Percentiles rank a stretch among this genome's conserved stretches.
Conservation (phyloP, 2,329 filamentous ascomycete genomes). For the Alternaria postmessia region DNA sequence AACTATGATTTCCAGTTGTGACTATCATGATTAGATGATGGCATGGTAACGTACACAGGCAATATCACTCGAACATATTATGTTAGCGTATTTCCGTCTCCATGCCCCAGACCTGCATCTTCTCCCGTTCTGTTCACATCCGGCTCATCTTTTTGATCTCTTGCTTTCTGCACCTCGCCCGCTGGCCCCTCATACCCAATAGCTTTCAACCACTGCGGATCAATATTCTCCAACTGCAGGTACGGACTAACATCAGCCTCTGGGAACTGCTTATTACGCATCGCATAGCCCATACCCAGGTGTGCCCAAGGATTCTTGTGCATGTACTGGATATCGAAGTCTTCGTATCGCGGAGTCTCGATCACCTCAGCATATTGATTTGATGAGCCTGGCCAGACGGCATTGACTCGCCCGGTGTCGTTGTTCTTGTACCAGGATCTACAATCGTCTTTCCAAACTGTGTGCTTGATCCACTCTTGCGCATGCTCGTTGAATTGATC, state of each 20-base stretch:
- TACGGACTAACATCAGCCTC: constrained; percentile 51
- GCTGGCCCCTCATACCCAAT: constrained; percentile 32
- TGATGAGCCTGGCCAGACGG: constrained; percentile 61
- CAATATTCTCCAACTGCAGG: constrained; percentile 51
- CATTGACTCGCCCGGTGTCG: constrained; percentile 46
- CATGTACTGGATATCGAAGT: constrained; percentile 53
- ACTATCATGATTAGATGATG: background rate
- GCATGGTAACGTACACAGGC: background rate
- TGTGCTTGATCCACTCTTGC: constrained; percentile 60
- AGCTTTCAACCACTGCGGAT: constrained; percentile 53
- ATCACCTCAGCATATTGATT: constrained; percentile 59
- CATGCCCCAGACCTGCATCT: background rate
- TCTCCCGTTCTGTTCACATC: constrained; percentile 8
- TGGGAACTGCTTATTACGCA: constrained; percentile 28
- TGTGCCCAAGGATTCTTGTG: constrained; percentile 54
- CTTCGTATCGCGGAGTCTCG: constrained; percentile 52
- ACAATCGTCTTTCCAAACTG: constrained; percentile 59
- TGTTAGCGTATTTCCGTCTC: background rate
- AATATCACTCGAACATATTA: background rate
- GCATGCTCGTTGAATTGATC: constrained; percentile 56
- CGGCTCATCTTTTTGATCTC: constrained; percentile 16
- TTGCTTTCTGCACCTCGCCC: constrained; percentile 23
- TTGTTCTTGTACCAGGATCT: constrained; percentile 58
- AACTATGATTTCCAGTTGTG: no score
- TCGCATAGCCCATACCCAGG: constrained; percentile 53